Evolutionary conservation across 2,329 filamentous ascomycete species (phyloP), one percentile per base, ranked within the genome.

Genomic region (Colletotrichum higginsianum): DNA sequence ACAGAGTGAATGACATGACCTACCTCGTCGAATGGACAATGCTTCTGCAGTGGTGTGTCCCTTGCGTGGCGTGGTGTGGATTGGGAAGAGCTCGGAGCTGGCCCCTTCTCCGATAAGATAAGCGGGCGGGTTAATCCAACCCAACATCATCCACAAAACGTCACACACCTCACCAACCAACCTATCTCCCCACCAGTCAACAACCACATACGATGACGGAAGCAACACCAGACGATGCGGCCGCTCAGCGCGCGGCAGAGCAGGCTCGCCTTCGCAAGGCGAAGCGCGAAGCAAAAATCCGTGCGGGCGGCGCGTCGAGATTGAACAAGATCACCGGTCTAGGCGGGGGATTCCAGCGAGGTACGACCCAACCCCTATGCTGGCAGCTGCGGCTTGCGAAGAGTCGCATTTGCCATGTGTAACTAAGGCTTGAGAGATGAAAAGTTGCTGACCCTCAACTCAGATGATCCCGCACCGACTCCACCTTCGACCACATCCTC

Each of bases 251-350:
- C 72, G 88, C 89, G 3, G 83, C 86, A 35, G 89, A 92, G 74
- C 91, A 94, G 81, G 91, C 92, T 47, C 90, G 93, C 57, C 86
- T 94, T 69, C 92, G 94, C 76, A 94, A 94, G 81, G 93, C 95
- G 80, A 90, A 93, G 49, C 89, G 93, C 60, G 92, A 94, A 80
- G 93, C 93, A 69, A 96, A 95, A 85, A 91, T 95, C 82, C 89
- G 88, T 77, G 90, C 91, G 61, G 91, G 92, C 71, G 93, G 92
- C 68, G 89, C 90, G 21, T 88, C 90, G 49, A 85, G 94, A 72
- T 83, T 96, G 73, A 91, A 93, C 77, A 92, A 89, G 80, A 96
- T 96, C 80, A 94, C 92, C 15, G 91, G 91, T 1, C 82, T 94
- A 35, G 91, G 91, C 67, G 91, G 90, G 38, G 86, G 87, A 73